Percentiles rank a stretch among this genome's conserved stretches.
Conservation (phyloP, 805 yeast species). For the Metahyphopichia silvanorum region DNA sequence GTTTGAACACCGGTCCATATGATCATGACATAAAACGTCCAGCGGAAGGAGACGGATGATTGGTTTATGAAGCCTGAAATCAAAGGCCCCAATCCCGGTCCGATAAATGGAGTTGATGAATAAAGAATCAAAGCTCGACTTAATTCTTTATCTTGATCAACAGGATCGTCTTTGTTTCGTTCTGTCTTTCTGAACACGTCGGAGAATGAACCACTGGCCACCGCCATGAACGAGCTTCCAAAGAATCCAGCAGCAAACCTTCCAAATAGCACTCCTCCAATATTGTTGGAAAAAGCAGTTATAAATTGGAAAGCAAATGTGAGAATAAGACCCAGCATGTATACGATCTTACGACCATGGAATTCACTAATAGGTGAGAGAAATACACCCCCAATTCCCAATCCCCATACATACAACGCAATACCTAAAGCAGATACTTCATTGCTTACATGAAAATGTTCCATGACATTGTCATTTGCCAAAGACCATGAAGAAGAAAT, state of each 20-base stretch:
- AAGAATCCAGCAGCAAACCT: slow-evolving; percentile 24
- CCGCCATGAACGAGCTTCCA: slow-evolving; percentile 25
- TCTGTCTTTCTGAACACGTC: slow-evolving; percentile 16
- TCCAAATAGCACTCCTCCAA: slow-evolving; percentile 25
- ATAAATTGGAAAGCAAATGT: slow-evolving; percentile 19
- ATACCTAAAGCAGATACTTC: slow-evolving; percentile 25
- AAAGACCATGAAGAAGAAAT: slow-evolving; percentile 28
- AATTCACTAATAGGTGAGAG: slow-evolving; percentile 63
- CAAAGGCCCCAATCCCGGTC: slow-evolving; percentile 28
- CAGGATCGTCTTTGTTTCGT: neutral
- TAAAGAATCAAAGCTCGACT: slow-evolving; percentile 21
- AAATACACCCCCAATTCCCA: slow-evolving; percentile 28
- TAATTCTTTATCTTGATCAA: slow-evolving; percentile 16
- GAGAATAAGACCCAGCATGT: slow-evolving; percentile 28
- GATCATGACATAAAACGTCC: slow-evolving; percentile 24
- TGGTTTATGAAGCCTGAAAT: slow-evolving; percentile 24
- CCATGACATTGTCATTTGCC: slow-evolving; percentile 18
- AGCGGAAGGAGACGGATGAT: slow-evolving; percentile 13
- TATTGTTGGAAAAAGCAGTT: slow-evolving; percentile 21
- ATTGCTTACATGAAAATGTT: slow-evolving; percentile 19
- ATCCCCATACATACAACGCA: slow-evolving; percentile 22
- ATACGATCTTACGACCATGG: slow-evolving; percentile 55
- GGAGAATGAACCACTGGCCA: slow-evolving; percentile 26
- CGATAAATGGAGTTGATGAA: slow-evolving; percentile 26
- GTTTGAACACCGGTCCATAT: slow-evolving; percentile 21